Evolutionary conservation across 345 rosid genomes (phyloP), one percentile per base, ranked within the genome.

Genomic region (Chamaenerion angustifolium): DNA sequence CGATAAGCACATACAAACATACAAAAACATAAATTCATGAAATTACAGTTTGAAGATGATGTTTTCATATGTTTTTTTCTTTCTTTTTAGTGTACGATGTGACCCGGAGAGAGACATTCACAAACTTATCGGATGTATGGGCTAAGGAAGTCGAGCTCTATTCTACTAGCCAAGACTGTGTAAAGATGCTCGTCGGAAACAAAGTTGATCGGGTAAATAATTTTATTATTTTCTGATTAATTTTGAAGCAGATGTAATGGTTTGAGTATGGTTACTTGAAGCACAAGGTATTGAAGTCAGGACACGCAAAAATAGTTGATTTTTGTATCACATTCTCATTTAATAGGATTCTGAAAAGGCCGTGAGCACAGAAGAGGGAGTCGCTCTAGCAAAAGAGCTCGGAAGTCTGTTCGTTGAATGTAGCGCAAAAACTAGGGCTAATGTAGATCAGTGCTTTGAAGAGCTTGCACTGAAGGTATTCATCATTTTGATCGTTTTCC

Each of bases 111-210:
- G 95, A 86, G 62, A 79, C 92, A 43, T 90, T 90, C 64, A 76
- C 87, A 40, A 86, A 83, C 70, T 68, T 90, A 61, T 77, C 82
- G 21, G 87, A 90, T 56, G 85, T 86, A 46, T 90, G 98, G 98
- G 77, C 87, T 50, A 90, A 90, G 70, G 98, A 90, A 73, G 76
- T 83, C 56, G 94, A 80, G 54, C 87, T 90, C 43, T 81, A 78
- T 52, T 80, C 83, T 14, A 81, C 92, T 13, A 83, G 80, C 68
- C 86, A 64, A 62, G 78, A 82, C 52, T 86, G 98, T 58, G 74
- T 90, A 49, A 86, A 78, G 82, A 79, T 90, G 79, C 95, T 90
- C 15, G 98, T 90, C 42, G 98, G 95, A 17, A 90, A 90, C 68
- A 83, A 90, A 83, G 92, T 90, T 40, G 98, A 90, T 54, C 71